Conservation (phyloP, 2,329 filamentous ascomycete genomes). For the Calonectria hawksworthii region DNA sequence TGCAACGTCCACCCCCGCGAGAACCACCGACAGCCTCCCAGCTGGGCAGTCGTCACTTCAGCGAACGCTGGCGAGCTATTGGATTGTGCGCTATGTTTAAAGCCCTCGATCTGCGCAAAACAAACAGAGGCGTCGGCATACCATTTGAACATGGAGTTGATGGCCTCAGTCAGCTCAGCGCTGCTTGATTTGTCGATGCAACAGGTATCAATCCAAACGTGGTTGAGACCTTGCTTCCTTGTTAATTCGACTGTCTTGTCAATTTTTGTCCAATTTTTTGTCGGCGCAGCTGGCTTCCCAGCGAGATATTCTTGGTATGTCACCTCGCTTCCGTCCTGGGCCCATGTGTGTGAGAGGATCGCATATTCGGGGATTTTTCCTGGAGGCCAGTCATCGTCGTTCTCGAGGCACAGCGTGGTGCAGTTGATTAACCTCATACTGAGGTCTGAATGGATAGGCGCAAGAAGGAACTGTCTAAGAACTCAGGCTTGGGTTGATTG, state of each 20-base stretch:
- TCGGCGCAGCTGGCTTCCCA: neutral
- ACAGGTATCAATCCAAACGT: neutral
- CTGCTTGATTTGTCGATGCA: neutral
- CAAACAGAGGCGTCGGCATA: neutral
- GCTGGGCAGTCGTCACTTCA: neutral
- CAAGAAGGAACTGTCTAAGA: neutral
- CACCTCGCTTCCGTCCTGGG: neutral
- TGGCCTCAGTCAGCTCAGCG: neutral
- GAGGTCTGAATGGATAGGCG: neutral
- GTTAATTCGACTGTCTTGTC: neutral
- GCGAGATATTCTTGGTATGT: neutral
- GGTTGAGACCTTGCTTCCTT: neutral
- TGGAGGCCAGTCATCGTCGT: neutral
- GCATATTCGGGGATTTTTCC: neutral
- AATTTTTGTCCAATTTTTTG: neutral
- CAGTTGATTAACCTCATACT: neutral
- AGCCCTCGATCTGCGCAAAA: neutral
- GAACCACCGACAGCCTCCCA: neutral
- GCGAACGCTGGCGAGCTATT: too few species aligned
- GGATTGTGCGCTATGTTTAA: neutral
- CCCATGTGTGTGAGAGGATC: neutral
- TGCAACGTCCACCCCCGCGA: neutral
- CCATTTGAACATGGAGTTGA: conserved; percentile 5
- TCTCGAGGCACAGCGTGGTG: neutral
- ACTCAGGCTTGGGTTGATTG: neutral